phyloP scores from a whole-genome alignment of 1,284 basidiomycete species.

The Prillingera fragicola region DNA sequence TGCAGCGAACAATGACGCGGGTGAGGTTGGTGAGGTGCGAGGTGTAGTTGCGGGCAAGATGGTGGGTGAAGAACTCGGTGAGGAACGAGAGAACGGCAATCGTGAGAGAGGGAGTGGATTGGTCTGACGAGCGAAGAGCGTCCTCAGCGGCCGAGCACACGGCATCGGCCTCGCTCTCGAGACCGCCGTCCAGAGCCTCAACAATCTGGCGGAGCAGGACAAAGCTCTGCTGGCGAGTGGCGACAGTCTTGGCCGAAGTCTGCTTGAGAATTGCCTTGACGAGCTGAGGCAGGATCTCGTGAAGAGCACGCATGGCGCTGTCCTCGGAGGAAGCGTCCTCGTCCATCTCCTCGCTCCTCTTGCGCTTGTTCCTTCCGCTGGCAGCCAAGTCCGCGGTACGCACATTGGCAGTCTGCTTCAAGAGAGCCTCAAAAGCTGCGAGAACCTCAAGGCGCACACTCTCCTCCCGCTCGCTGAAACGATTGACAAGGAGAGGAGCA shows the following conservation, averaged over 20 bases:
- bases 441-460: slow-evolving; percentile 93
- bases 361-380: slow-evolving; percentile 48
- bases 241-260: slow-evolving; percentile 75
- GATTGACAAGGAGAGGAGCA: slow-evolving; percentile 77
- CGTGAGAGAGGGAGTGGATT: slow-evolving; percentile 65
- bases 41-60: slow-evolving; percentile 63
- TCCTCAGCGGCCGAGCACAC: slow-evolving; percentile 44
- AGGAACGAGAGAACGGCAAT: slow-evolving; percentile 80
- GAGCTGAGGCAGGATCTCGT: slow-evolving; percentile 66
- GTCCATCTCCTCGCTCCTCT: slow-evolving; percentile 65
- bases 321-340: slow-evolving; percentile 59
- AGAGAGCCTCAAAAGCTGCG: slow-evolving; percentile 71
- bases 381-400: slow-evolving; percentile 30
- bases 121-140: slow-evolving; percentile 52
- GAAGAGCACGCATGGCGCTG: slow-evolving; percentile 47
- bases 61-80: slow-evolving; percentile 72
- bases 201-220: slow-evolving; percentile 69
- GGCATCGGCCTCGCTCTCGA: slow-evolving; percentile 63
- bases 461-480: slow-evolving; percentile 92
- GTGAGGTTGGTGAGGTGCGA: slow-evolving; percentile 61
- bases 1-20: slow-evolving; percentile 65
- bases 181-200: slow-evolving; percentile 72
- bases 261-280: slow-evolving; percentile 79
- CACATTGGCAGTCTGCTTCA: slow-evolving; percentile 63
- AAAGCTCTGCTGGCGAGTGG: slow-evolving; percentile 79